These are phyloP conservation scores for Tagetes patula DNA, from an alignment of 129 eudicot species.

Conservation along the genomic window DNA sequence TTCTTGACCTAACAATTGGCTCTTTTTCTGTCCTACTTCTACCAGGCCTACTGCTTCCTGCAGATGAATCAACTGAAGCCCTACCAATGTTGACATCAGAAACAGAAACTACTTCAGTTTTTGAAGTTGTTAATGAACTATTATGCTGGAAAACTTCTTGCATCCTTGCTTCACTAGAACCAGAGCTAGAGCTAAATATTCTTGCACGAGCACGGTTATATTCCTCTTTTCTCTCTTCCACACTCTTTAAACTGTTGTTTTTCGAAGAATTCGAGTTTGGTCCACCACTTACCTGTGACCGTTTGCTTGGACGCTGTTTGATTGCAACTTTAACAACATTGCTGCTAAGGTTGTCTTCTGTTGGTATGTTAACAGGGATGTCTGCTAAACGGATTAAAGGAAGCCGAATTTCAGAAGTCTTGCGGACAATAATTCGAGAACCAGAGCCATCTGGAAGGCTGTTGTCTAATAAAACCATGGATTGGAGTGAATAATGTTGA, in stretches of 20 bases:
- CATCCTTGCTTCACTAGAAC: conserved; percentile 44
- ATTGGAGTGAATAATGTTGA: conserved; percentile 92
- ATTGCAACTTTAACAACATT: conserved; percentile 80
- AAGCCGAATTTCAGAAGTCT: conserved; percentile 66
- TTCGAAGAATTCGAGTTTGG: conserved; percentile 47
- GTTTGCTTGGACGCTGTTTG: conserved; percentile 85
- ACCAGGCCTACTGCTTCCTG: conserved; percentile 77
- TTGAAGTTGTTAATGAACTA: conserved; percentile 44
- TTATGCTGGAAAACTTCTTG: conserved; percentile 58
- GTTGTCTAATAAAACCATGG: conserved; percentile 90
- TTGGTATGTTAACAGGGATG: conserved; percentile 79
- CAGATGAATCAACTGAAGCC: conserved; percentile 52
- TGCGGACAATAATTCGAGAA: conserved; percentile 80
- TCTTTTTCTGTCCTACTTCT: conserved; percentile 76
- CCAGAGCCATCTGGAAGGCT: conserved; percentile 82
- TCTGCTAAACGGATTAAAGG: conserved; percentile 88
- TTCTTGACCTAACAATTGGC: conserved; percentile 66
- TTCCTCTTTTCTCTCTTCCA: conserved; percentile 98
- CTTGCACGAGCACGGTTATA: conserved; percentile 95
- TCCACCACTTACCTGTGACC: conserved; percentile 43
- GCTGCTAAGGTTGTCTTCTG: conserved; percentile 47
- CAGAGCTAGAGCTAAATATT: conserved; percentile 74
- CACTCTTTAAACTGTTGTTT: conserved; percentile 73
- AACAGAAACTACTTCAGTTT: conserved; percentile 51
- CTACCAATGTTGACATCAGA: conserved; percentile 57